Base-by-base conservation (phyloP, 805 yeast genomes). In the Dipodascus geniculatus region DNA sequence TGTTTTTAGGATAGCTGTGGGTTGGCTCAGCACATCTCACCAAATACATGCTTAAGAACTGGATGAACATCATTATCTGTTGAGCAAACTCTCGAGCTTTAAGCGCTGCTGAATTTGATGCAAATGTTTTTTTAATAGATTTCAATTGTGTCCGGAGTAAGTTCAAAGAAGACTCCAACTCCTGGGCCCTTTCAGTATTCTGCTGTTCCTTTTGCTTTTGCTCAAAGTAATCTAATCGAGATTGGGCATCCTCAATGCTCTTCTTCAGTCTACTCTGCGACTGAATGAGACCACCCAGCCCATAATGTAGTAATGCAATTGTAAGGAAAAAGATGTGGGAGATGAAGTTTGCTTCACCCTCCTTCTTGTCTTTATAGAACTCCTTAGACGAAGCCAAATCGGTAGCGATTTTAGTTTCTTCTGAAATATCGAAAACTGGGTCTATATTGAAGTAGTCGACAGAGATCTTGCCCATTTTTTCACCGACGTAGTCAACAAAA, bases 281-380 rank as follows among this genome's bases (percentile, higher is more conserved):
- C 48, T 80, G 74, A 54, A 77, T 68, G 0, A 85, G 69, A 51
- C 97, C 98, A 22, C 95, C 95, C 47, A 87, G 71, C 48, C 98
- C 99, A 69, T 85, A 93, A 60, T 91, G 90, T 50, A 87, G 68
- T 65, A 84, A 89, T 0, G 95, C 81, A 51, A 85, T 72, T 3
- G 90, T 80, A 54, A 93, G 66, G 63, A 76, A 93, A 67, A 89
- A 93, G 62, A 95, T 84, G 59, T 91, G 93, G 6, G 96, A 82
- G n/a, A 93, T 87, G 65, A 93, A 93, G 62, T 93, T 91, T n/a
- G 66, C 42, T 16, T 48, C 54, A 14, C 55, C 51, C n/a, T 63
- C 68, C 1, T 60, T 68, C n/a, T 67, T 63, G 11, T 71, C 65
- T 16, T 14, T 20, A 61, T 78, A 79, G 60, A 77, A 80, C 51